phyloP scores from a whole-genome alignment of 2,329 filamentous ascomycete species.

The Exophiala spinifera region DNA sequence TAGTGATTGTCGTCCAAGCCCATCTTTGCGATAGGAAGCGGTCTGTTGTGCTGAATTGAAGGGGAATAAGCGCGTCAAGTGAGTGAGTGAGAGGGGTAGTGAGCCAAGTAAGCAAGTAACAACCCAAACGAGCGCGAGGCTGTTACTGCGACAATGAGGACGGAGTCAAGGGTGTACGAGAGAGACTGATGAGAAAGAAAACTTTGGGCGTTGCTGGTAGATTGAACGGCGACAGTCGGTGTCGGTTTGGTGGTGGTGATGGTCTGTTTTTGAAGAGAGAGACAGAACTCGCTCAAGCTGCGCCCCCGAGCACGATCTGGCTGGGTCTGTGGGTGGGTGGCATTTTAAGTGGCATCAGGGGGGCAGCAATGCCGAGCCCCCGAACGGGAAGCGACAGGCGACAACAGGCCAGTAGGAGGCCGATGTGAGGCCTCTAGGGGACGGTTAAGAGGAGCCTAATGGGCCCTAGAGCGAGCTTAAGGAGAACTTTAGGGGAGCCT shows the following conservation, averaged over 20 bases:
- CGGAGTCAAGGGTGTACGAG: background rate
- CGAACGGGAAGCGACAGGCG: background rate
- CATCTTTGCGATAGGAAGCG: conserved; percentile 9
- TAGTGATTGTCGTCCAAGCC: conserved; percentile 20
- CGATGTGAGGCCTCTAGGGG: background rate
- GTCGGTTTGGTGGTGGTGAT: background rate
- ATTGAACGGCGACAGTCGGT: background rate
- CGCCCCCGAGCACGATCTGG: background rate
- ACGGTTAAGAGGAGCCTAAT: background rate
- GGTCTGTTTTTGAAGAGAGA: background rate
- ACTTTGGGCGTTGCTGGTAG: background rate
- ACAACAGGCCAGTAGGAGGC: background rate
- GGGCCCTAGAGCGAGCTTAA: background rate
- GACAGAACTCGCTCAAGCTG: background rate
- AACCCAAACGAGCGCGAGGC: background rate
- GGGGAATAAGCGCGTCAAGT: background rate
- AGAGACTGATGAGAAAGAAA: background rate
- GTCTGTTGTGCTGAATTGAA: background rate
- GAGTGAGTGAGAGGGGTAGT: background rate
- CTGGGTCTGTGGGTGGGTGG: too few species aligned
- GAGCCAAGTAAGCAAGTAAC: background rate
- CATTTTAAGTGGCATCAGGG: too few species aligned
- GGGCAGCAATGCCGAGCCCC: too few species aligned
- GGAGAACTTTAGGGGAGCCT: too few species aligned
- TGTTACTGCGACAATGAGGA: background rate